Evolutionary conservation across 1,284 basidiomycete genomes (phyloP), one percentile per base, ranked within the genome.

Genomic region (Singerocomus inundabilis): DNA sequence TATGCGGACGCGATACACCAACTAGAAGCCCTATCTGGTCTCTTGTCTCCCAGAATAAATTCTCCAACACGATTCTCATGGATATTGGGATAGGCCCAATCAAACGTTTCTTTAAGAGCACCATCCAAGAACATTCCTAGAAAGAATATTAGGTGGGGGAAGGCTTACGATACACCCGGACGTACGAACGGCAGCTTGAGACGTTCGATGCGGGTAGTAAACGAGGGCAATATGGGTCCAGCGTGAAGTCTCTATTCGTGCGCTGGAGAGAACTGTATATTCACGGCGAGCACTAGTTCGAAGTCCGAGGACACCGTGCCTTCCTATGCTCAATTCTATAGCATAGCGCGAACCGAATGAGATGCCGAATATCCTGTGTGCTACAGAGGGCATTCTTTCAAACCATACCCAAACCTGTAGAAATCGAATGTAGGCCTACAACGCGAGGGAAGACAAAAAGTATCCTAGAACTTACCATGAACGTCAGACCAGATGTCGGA

Each of bases 111-210:
- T 9, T 70, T 74, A 29, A 88, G 69, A 6, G 76, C 72, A 9
- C 89, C 88, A 57, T 91, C 88, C 9, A 90, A 53, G 56, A 88
- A 90, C 1, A 91, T 57, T 2, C 84, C 87, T 90, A 43, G 18
- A 21, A 53, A 37, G 8, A 16, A 43, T 6, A 10, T 55, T 30
- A 58, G 45, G 35, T 24, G 2, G n/a, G 10, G 34, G 10, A 43
- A 13, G 26, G 16, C 5, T 9, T 1, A 5, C 5, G 13, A 48
- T 7, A 47, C 8, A 5, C 25, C 46, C 10, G 9, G 33, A 71
- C 85, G 61, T 61, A 89, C 88, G 80, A 46, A 88, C 72, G 32
- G 77, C 78, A 1, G 84, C 78, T 48, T 78, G 78, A 4, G 77
- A 72, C 6, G 72, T 66, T 39, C 75, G 69, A 54, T 80, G 77